Base-by-base conservation (phyloP, 345 rosid species). In the Pugionium dolabratum region DNA sequence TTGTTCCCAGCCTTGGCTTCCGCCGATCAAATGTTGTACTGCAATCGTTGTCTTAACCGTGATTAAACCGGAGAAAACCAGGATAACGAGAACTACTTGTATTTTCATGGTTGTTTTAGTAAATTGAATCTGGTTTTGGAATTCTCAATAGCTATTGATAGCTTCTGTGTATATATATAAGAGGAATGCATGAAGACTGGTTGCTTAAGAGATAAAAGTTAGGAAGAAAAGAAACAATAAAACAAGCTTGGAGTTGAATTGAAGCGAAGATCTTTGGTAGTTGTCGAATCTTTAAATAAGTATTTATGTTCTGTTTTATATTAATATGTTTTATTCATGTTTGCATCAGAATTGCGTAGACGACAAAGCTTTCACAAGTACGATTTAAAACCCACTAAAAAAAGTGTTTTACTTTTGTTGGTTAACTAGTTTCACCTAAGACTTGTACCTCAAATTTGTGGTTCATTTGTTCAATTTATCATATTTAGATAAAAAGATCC, bases 1-100 rank as follows among this genome's bases (percentile, higher is more conserved):
- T 74, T 79, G 81, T 10, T 82, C 94, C 98, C 97, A 93, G 7
- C 96, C 98, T 74, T 90, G 88, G 79, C 90, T 88, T 30, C 91
- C 96, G 1, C 98, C 97, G n/a, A 90, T 87, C 1, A 33, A 61
- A 73, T 81, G 96, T 40, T 90, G 82, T 28, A 79, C 79, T 42
- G 84, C 97, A 18, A 47, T 64, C 2, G 82, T 78, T 56, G 62
- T 62, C 69, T 64, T 54, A 42, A 67, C 74, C 39, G 69, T 51
- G 6, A 79, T 28, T 51, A 71, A 64, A 69, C 73, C 80, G 53
- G 79, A 68, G 40, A 81, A 49, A 64, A 75, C 60, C 72, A 86
- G 11, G 25, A 60, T 42, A 63, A 79, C 36, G 1, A 74, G 52
- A 73, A 67, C 67, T 45, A 66, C 66, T 46, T 45, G 62, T 67